A percentile compares a stretch with the other conserved stretches of the same genome.
phyloP scores from a whole-genome alignment of 2,329 filamentous ascomycete genomes.

The Diaporthe citri region DNA sequence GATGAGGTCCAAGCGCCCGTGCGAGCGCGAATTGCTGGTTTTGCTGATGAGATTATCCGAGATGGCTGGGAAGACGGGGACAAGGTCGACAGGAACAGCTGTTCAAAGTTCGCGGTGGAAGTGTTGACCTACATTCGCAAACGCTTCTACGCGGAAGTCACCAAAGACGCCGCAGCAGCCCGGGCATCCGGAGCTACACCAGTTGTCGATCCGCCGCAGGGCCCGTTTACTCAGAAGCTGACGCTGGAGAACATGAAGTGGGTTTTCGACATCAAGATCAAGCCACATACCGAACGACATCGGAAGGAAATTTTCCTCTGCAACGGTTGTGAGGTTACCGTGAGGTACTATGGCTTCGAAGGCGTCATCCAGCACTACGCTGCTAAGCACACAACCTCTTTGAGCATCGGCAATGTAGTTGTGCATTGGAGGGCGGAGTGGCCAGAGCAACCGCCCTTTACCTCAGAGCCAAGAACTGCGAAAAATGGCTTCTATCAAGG shows the following conservation, averaged over 20 bases:
- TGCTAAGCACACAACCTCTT: constrained; percentile 80
- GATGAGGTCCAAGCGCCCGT: constrained; percentile 77
- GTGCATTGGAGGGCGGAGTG: constrained; percentile 86
- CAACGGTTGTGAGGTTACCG: constrained; percentile 73
- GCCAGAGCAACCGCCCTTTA: constrained; percentile 81
- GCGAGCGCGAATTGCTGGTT: constrained; percentile 72
- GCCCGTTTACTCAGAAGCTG: constrained; percentile 71
- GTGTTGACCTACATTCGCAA: constrained; percentile 76
- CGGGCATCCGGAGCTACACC: constrained; percentile 60
- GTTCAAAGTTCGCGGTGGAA: constrained; percentile 78
- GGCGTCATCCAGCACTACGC: constrained; percentile 86
- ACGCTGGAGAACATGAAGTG: constrained; percentile 90
- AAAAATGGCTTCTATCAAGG: constrained; percentile 44
- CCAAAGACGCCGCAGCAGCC: constrained; percentile 63
- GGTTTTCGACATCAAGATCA: constrained; percentile 83
- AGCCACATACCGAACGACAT: constrained; percentile 73
- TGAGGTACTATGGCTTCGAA: constrained; percentile 81
- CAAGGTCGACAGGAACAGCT: constrained; percentile 72
- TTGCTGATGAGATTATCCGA: constrained; percentile 78
- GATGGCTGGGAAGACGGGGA: constrained; percentile 74
- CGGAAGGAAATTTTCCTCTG: constrained; percentile 83
- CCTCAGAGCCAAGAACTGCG: constrained; percentile 65
- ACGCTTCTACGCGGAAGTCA: constrained; percentile 73
- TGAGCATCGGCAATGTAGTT: constrained; percentile 79
- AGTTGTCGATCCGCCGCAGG: constrained; percentile 62